phyloP scores from a whole-genome alignment of 2,329 filamentous ascomycete genomes.

The Aspergillus ochraceus region DNA sequence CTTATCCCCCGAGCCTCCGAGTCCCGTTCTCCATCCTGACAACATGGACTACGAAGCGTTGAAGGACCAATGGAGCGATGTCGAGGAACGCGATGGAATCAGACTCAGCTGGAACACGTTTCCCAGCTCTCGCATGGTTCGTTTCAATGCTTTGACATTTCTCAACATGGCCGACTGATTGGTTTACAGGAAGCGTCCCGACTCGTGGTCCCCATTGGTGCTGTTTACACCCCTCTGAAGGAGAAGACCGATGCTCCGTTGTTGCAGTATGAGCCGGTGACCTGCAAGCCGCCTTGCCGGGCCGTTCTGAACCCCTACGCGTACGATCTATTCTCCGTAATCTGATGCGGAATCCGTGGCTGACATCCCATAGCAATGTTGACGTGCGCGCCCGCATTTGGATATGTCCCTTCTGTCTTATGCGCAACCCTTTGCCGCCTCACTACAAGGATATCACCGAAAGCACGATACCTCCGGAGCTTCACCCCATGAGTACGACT shows the following conservation, averaged over 20 bases:
- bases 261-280: slow-evolving; percentile 93
- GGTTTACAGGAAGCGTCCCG: slow-evolving; percentile 78
- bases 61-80: slow-evolving; percentile 95
- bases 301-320: slow-evolving; percentile 97
- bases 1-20: slow-evolving; percentile 26
- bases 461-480: slow-evolving; percentile 64
- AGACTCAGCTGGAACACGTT: slow-evolving; percentile 98
- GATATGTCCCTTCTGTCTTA: slow-evolving; percentile 69
- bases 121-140: slow-evolving; percentile 92
- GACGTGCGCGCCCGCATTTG: slow-evolving; percentile 66
- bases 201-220: slow-evolving; percentile 92
- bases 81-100: slow-evolving; percentile 94
- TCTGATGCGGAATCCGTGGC: slow-evolving; percentile 16
- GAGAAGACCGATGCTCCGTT: slow-evolving; percentile 85
- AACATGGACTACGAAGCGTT: slow-evolving; percentile 88
- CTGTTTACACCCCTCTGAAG: slow-evolving; percentile 92
- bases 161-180: slow-evolving; percentile 27
- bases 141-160: slow-evolving; percentile 29
- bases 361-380: slow-evolving; percentile 53
- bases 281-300: slow-evolving; percentile 93
- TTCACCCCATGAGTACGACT: slow-evolving; percentile 64
- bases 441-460: slow-evolving; percentile 71
- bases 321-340: slow-evolving; percentile 51
- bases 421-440: slow-evolving; percentile 64
- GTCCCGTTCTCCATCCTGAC: slow-evolving; percentile 21